Conservation (phyloP, 768 basidiomycete species). For the Hydnomerulius pinastri region DNA sequence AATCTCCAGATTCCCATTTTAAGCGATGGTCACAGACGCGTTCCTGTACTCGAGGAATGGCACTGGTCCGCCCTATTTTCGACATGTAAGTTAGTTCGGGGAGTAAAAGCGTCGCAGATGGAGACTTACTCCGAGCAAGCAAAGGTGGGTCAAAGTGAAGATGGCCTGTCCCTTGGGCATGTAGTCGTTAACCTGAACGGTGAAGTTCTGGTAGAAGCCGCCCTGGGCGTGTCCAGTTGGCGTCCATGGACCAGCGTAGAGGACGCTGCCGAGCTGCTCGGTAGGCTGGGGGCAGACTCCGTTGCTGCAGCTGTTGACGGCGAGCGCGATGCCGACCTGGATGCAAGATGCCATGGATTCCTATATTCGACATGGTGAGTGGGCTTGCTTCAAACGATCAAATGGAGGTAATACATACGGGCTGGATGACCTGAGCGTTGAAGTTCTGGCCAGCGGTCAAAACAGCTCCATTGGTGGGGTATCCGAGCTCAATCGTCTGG, state of each 20-base stretch:
- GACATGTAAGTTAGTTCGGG: background rate
- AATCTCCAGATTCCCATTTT: background rate
- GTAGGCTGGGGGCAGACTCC: slow-evolving; percentile 25
- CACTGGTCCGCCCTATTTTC: slow-evolving; percentile 21
- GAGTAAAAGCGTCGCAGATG: background rate
- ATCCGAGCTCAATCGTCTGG: slow-evolving; percentile 30
- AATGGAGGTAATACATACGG: slow-evolving; percentile 14
- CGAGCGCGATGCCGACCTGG: slow-evolving; percentile 35
- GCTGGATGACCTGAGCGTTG: slow-evolving; percentile 18
- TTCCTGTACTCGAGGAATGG: slow-evolving; percentile 33
- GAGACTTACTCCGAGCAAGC: slow-evolving; percentile 29
- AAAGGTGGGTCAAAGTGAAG: slow-evolving; percentile 31
- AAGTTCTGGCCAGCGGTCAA: slow-evolving; percentile 19
- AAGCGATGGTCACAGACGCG: slow-evolving; percentile 19
- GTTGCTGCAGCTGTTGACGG: slow-evolving; percentile 19
- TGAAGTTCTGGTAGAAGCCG: slow-evolving; percentile 32
- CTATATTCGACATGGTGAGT: slow-evolving; percentile 7
- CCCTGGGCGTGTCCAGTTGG: slow-evolving; percentile 18
- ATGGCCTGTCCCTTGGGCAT: slow-evolving; percentile 21
- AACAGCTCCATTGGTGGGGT: slow-evolving; percentile 21
- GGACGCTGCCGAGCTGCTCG: slow-evolving; percentile 22
- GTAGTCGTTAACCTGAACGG: slow-evolving; percentile 14
- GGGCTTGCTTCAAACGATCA: background rate
- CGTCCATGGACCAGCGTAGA: slow-evolving; percentile 31
- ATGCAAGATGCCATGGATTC: slow-evolving; percentile 15